Evolutionary conservation across 2,329 filamentous ascomycete genomes (phyloP), one percentile per base, ranked within the genome.

Genomic region (Pseudogymnoascus sp.): DNA sequence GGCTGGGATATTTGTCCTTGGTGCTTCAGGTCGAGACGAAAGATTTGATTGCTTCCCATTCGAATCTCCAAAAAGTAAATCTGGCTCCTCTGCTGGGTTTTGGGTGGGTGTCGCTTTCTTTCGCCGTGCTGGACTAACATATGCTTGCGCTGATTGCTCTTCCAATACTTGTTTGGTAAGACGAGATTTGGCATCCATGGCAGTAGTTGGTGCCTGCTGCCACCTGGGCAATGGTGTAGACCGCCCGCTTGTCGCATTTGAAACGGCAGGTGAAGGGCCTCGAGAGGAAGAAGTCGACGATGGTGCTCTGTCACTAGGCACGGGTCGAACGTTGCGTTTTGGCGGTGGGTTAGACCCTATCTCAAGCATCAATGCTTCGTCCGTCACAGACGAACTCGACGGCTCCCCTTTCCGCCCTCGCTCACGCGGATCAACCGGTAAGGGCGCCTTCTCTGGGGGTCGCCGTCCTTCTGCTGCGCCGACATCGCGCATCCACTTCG

Each of bases 401-500:
- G 38, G 26, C 29, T 62, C 65, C 47, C 38, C 35, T 56, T 66
- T 67, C 68, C 64, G 56, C 64, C 67, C 64, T 62, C 68, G 64
- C 19, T 61, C 65, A 29, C 69, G 68, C 59, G 71, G 66, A 67
- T 76, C 67, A 59, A 74, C 73, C 38, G 71, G 66, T 47, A 69
- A 72, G 68, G 72, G 75, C 33, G 68, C 67, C 37, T 74, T 76
- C 16, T 67, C 67, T 2, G 81, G 78, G 63, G 79, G 42, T 19
- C 61, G 21, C 19, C 71, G 69, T 67, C 70, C 63, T 64, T 72
- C 69, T 33, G 50, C 3, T 64, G 71, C 35, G 68, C 65, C 66
- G 42, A 86, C 82, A 64, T 93, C 89, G 69, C 89, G 86, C 93
- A 99, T 96, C 95, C 95, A 99, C 72, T 91, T 95, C 0, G 95